Evolutionary conservation across 2,329 filamentous ascomycete genomes (phyloP).

Genomic region (Cercospora sesami): DNA sequence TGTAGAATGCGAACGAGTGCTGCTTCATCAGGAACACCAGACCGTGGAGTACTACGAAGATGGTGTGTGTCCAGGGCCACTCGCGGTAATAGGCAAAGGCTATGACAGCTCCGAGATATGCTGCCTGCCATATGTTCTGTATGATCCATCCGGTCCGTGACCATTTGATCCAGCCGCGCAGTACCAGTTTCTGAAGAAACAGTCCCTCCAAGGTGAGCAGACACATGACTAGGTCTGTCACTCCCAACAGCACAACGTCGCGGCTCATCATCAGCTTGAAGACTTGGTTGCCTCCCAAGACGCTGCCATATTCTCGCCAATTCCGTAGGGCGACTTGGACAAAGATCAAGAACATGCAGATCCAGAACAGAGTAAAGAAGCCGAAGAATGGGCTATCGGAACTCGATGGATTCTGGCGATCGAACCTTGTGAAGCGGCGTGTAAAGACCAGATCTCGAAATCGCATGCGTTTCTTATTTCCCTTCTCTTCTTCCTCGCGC

Average conservation of each 20-base stretch:
- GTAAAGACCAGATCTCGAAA: conserved; percentile 67
- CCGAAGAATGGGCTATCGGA: conserved; percentile 72
- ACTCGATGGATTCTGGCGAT: conserved; percentile 66
- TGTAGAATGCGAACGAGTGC: conserved; percentile 77
- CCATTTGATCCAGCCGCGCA: conserved; percentile 65
- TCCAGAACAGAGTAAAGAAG: conserved; percentile 79
- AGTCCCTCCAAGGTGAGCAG: conserved; percentile 64
- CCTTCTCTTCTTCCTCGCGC: conserved; percentile 41
- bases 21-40: conserved; percentile 82
- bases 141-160: conserved; percentile 69
- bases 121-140: conserved; percentile 71
- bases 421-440: conserved; percentile 70
- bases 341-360: conserved; percentile 66
- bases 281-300: conserved; percentile 71
- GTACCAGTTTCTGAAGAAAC: conserved; percentile 62
- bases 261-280: conserved; percentile 65
- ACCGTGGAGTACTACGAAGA: conserved; percentile 73
- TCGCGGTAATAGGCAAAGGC: conserved; percentile 68
- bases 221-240: conserved; percentile 71
- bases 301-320: conserved; percentile 66
- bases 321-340: conserved; percentile 67
- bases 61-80: conserved; percentile 82
- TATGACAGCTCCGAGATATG: conserved; percentile 63
- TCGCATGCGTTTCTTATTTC: conserved; percentile 37
- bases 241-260: conserved; percentile 52